Conservation (phyloP, 1,284 basidiomycete species). For the Leccinum pallidistipes region DNA sequence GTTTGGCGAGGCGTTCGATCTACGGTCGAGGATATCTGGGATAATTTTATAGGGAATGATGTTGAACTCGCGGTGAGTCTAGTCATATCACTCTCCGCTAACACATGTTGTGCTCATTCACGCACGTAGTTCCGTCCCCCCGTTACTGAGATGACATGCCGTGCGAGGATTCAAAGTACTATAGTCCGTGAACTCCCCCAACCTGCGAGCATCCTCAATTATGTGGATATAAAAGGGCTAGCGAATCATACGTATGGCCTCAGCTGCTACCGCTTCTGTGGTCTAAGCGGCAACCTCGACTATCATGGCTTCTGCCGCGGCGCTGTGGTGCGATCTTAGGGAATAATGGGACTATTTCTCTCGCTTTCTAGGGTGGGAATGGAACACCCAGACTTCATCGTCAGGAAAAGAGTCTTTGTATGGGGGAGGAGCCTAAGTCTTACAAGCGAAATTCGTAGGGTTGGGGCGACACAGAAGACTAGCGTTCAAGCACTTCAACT, state of each 20-base stretch:
- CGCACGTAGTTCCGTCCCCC: constrained; percentile 69
- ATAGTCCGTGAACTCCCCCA: constrained; percentile 30
- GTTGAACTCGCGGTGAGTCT: constrained; percentile 88
- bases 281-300: constrained; percentile 20
- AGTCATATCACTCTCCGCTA: constrained; percentile 9
- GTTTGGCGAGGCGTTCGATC: no score
- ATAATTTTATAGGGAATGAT: constrained; percentile 96
- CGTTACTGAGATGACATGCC: constrained; percentile 32
- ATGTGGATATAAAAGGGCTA: constrained; percentile 30
- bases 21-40: constrained; percentile 55
- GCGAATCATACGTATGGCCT: constrained; percentile 33
- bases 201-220: constrained; percentile 33
- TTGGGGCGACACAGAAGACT: constrained; percentile 35
- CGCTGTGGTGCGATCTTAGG: constrained; percentile 37
- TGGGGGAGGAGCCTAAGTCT: constrained; percentile 35
- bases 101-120: constrained; percentile 23
- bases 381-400: constrained; percentile 39
- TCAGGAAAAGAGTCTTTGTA: constrained; percentile 33
- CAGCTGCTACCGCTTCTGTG: constrained; percentile 15
- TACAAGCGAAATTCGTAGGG: constrained; percentile 36
- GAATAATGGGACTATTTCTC: constrained; percentile 40
- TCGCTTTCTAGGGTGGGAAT: constrained; percentile 47
- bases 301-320: constrained; percentile 33
- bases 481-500: constrained; percentile 35
- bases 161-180: constrained; percentile 27